Evolutionary conservation across 1,139 yeast genomes (phyloP).

Genomic region (Suhomyces terraborum): DNA sequence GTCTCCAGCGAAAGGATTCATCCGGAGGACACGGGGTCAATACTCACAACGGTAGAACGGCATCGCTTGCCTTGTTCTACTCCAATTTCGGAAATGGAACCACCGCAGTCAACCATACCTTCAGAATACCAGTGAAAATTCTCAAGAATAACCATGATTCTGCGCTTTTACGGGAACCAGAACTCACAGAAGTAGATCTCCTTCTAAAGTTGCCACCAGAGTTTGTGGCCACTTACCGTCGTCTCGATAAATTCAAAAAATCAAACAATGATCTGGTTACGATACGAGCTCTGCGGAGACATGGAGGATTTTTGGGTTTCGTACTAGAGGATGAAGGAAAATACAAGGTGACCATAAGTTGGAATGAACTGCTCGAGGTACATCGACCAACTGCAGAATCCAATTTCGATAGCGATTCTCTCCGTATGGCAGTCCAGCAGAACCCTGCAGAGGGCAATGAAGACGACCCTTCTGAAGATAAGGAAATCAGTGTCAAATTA

Average conservation of each 20-base stretch:
- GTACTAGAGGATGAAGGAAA: constrained; percentile 56
- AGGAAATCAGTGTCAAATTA: constrained; percentile 46
- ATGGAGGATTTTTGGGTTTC: constrained; percentile 48
- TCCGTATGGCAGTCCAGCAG: constrained; percentile 22
- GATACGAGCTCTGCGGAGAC: constrained; percentile 35
- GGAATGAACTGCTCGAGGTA: constrained; percentile 53
- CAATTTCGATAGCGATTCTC: constrained; percentile 24
- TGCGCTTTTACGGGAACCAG: constrained; percentile 48
- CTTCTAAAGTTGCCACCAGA: constrained; percentile 53
- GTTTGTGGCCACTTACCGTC: constrained; percentile 48
- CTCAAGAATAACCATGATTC: constrained; percentile 49
- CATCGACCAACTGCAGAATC: constrained; percentile 28
- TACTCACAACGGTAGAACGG: constrained; percentile 40
- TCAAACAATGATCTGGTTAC: constrained; percentile 34
- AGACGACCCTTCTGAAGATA: constrained; percentile 29
- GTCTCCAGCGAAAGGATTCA: constrained; percentile 52
- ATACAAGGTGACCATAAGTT: constrained; percentile 53
- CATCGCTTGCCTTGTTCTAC: constrained; percentile 55
- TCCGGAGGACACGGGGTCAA: constrained; percentile 30
- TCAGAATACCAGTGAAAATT: constrained; percentile 58
- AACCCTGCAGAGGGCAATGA: constrained; percentile 19
- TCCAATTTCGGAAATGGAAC: constrained; percentile 35
- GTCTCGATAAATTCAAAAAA: constrained; percentile 59
- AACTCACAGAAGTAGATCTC: constrained; percentile 47
- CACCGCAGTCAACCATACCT: constrained; percentile 54